A percentile compares a stretch with the other conserved stretches of the same genome.
These are phyloP conservation scores for Aquilaria yunnanensis DNA, from an alignment of 345 rosid species.

Conservation along the genomic window DNA sequence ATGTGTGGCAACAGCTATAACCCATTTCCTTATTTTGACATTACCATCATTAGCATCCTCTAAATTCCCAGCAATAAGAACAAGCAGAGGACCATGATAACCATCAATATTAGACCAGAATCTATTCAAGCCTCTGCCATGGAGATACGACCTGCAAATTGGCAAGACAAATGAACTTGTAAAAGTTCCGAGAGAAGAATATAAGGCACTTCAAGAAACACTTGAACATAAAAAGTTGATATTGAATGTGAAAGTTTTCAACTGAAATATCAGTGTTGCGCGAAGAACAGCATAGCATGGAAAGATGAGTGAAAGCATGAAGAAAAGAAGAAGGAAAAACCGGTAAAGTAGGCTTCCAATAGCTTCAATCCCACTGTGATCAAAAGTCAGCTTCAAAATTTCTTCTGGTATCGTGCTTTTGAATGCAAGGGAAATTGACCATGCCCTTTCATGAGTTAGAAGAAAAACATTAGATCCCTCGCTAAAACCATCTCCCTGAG, in stretches of 20 bases:
- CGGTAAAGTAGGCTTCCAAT: conserved; percentile 58
- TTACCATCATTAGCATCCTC: conserved; percentile 30
- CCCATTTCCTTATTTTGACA: conserved; percentile 49
- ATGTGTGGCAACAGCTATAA: conserved; percentile 57
- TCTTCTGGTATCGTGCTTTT: conserved; percentile 43
- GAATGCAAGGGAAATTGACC: conserved; percentile 54
- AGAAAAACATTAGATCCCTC: conserved; percentile 26
- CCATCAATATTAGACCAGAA: conserved; percentile 88
- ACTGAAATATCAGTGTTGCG: not conserved
- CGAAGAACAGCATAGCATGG: conserved; percentile 3
- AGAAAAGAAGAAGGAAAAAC: conserved; percentile 26
- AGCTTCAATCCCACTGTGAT: conserved; percentile 19
- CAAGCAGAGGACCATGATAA: conserved; percentile 66
- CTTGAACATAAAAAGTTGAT: not conserved
- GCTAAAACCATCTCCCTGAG: conserved; percentile 7
- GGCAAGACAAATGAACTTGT: conserved; percentile 1
- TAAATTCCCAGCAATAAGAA: conserved; percentile 55
- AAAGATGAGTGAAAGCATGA: not conserved
- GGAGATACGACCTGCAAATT: conserved; percentile 58
- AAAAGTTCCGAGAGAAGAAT: too few relatives aligned
- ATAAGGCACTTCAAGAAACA: not conserved
- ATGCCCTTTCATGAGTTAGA: conserved; percentile 57
- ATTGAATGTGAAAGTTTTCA: too few relatives aligned
- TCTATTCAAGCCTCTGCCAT: conserved; percentile 87
- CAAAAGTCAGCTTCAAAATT: conserved; percentile 39